phyloP scores from a whole-genome alignment of 495 filamentous ascomycete species.

The Pyrenopolyporus hunteri region DNA sequence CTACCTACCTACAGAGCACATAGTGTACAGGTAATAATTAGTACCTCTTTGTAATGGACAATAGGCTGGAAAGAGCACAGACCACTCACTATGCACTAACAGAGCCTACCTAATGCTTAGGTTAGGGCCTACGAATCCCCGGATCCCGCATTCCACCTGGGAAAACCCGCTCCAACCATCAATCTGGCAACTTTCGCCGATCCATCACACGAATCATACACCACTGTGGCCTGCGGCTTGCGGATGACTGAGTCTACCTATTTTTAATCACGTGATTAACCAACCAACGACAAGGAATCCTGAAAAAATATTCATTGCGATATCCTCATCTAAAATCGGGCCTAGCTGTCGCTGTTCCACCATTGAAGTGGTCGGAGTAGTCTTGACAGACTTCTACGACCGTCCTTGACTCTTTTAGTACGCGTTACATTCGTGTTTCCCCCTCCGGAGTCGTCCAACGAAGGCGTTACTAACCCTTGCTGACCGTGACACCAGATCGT shows the following conservation, averaged over 20 bases:
- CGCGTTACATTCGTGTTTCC: slow-evolving; percentile 29
- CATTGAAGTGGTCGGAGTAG: slow-evolving; percentile 37
- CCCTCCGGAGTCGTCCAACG: slow-evolving; percentile 13
- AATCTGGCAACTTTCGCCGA: slow-evolving; percentile 41
- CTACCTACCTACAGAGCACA: too few species aligned
- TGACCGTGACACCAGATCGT: slow-evolving; percentile 49
- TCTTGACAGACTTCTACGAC: slow-evolving; percentile 26
- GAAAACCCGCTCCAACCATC: slow-evolving; percentile 30
- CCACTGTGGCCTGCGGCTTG: slow-evolving; percentile 26
- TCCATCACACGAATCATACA: slow-evolving; percentile 36
- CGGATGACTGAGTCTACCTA: slow-evolving; percentile 27
- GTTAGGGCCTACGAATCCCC: slow-evolving; percentile 18
- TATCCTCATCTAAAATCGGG: slow-evolving; percentile 36
- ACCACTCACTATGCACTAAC: slow-evolving; percentile 15
- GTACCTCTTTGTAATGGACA: too few species aligned
- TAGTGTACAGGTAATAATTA: too few species aligned
- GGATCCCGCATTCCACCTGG: slow-evolving; percentile 10
- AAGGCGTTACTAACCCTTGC: slow-evolving; percentile 15
- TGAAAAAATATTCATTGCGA: slow-evolving; percentile 42
- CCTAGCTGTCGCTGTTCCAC: slow-evolving; percentile 29
- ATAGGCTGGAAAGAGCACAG: slow-evolving; percentile 1
- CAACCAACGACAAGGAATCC: slow-evolving; percentile 39
- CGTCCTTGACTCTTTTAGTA: slow-evolving; percentile 20
- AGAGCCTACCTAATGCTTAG: too few species aligned
- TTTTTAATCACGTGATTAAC: slow-evolving; percentile 47